A percentile compares a stretch with the other conserved stretches of the same genome.
Evolutionary conservation across 495 filamentous ascomycete species (phyloP).

Genomic region (Aspergillus panamensis): DNA sequence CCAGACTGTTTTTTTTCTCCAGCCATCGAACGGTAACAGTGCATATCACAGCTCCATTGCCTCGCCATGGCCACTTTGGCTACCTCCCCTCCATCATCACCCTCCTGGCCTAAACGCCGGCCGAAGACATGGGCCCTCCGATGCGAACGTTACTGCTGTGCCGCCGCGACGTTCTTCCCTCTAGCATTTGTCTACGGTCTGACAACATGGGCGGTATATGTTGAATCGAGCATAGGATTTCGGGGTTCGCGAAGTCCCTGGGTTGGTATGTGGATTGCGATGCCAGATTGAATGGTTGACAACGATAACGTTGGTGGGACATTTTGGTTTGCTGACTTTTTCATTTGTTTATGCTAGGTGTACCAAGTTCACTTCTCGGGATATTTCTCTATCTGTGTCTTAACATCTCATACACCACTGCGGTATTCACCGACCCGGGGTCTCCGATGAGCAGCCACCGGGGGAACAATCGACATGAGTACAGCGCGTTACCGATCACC

Average conservation of each 20-base stretch:
- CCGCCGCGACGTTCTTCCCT: slow-evolving; percentile 77
- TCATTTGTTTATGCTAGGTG: slow-evolving; percentile 24
- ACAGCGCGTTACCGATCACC: slow-evolving; percentile 61
- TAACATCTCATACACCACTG: slow-evolving; percentile 83
- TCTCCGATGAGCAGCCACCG: slow-evolving; percentile 48
- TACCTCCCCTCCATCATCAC: slow-evolving; percentile 43
- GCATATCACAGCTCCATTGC: neutral
- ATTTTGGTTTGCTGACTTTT: slow-evolving; percentile 5
- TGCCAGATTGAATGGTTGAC: too few relatives aligned
- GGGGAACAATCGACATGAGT: slow-evolving; percentile 39
- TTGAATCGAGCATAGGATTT: slow-evolving; percentile 72
- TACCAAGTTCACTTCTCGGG: slow-evolving; percentile 54
- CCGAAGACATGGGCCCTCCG: slow-evolving; percentile 63
- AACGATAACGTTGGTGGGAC: neutral
- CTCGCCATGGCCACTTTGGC: slow-evolving; percentile 42
- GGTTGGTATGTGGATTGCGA: slow-evolving; percentile 54
- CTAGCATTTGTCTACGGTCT: slow-evolving; percentile 83
- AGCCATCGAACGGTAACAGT: neutral
- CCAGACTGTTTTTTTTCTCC: neutral
- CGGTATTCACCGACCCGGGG: slow-evolving; percentile 89
- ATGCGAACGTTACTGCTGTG: slow-evolving; percentile 82
- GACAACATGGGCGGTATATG: slow-evolving; percentile 87
- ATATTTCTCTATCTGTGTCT: slow-evolving; percentile 71
- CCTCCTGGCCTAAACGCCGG: slow-evolving; percentile 49
- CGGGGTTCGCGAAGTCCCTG: slow-evolving; percentile 52